These are phyloP conservation scores for Tilletia caries DNA, from an alignment of 1,284 basidiomycete species.

Conservation along the genomic window DNA sequence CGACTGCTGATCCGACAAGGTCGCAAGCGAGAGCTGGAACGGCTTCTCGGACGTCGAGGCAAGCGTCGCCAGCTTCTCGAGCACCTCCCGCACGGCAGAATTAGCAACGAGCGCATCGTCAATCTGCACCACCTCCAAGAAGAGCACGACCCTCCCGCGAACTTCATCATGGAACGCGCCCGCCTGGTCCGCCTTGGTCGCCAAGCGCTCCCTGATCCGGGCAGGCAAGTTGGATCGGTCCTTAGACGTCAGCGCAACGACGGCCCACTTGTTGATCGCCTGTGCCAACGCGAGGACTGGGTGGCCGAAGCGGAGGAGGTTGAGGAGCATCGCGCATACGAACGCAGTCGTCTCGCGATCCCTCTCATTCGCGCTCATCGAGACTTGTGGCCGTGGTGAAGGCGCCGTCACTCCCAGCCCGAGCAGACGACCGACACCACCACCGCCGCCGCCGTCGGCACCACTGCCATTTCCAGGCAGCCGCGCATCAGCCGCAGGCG, in stretches of 20 bases:
- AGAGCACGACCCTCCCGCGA: not conserved
- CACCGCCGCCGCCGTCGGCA: not conserved
- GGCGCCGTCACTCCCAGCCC: too few species aligned
- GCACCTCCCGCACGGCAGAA: not conserved
- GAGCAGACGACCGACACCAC: not conserved
- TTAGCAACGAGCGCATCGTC: slow-evolving; percentile 11
- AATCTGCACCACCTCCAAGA: slow-evolving; percentile 1
- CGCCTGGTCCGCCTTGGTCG: not conserved
- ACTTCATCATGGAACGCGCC: slow-evolving; percentile 7
- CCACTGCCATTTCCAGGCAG: not conserved
- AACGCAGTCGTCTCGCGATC: not conserved
- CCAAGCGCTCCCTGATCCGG: not conserved
- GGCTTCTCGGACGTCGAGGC: not conserved
- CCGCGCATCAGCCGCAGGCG: too few species aligned
- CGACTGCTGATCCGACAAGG: not conserved
- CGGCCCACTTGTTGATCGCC: slow-evolving; percentile 2
- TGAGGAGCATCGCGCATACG: not conserved
- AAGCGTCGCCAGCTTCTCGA: not conserved
- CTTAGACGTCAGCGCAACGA: not conserved
- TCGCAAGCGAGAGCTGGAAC: not conserved
- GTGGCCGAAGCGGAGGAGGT: not conserved
- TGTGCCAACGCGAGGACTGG: slow-evolving; percentile 1
- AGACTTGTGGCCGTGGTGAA: not conserved
- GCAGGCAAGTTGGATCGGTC: not conserved
- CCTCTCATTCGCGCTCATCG: not conserved